A percentile compares a stretch with the other conserved stretches of the same genome.
phyloP scores from a whole-genome alignment of 78 protist species.

The Dictyostelium intermedium region DNA sequence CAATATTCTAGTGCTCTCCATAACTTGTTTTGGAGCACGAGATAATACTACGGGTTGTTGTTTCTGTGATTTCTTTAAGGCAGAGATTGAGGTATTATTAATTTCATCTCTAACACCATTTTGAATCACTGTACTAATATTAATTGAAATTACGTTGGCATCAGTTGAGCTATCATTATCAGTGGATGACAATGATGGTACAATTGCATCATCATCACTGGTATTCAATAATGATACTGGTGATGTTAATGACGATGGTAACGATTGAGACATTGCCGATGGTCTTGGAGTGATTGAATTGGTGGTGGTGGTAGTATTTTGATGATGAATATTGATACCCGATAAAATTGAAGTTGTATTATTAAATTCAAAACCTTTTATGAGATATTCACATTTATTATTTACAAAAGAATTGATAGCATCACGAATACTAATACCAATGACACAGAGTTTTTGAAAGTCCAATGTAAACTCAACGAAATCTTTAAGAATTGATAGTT shows the following conservation, averaged over 20 bases:
- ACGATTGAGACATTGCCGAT: not conserved
- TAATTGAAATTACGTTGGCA: not conserved
- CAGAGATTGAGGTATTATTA: not conserved
- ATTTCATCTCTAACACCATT: slow-evolving; percentile 9
- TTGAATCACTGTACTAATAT: slow-evolving; percentile 23
- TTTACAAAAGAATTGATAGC: slow-evolving; percentile 37
- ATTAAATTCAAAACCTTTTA: not conserved
- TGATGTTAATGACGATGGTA: not conserved
- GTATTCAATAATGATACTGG: not conserved
- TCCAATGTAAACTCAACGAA: slow-evolving; percentile 53
- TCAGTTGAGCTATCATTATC: not conserved
- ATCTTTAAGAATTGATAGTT: slow-evolving; percentile 63
- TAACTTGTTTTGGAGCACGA: slow-evolving; percentile 50
- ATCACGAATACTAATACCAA: slow-evolving; percentile 70
- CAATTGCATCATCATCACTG: too few relatives aligned
- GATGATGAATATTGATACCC: not conserved
- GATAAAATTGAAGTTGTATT: not conserved
- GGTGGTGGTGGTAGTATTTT: too few relatives aligned
- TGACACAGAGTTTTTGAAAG: slow-evolving; percentile 50
- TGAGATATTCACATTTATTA: slow-evolving; percentile 23
- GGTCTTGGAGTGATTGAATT: not conserved
- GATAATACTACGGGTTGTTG: slow-evolving; percentile 44
- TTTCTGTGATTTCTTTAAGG: not conserved
- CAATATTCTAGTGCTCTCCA: slow-evolving; percentile 27
- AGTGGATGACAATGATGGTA: not conserved